Conservation (phyloP, 345 rosid species). For the Euphorbia peplus region DNA sequence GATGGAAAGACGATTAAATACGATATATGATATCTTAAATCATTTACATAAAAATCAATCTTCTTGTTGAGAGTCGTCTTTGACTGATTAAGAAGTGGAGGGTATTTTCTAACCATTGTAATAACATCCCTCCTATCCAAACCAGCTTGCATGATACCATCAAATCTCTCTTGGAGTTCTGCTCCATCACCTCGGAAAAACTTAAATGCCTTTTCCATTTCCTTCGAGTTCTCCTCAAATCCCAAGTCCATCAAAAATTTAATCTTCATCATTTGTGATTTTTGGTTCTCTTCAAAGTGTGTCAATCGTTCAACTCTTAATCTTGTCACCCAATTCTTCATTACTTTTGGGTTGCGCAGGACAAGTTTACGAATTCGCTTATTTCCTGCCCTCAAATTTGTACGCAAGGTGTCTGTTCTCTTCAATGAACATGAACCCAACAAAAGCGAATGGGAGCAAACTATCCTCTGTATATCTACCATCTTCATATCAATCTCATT, state of each 20-base stretch:
- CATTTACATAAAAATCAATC: constrained; percentile 46
- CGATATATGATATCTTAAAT: constrained; percentile 56
- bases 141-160: constrained; percentile 59
- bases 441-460: constrained; percentile 41
- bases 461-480: constrained; percentile 44
- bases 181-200: constrained; percentile 56
- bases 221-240: constrained; percentile 37
- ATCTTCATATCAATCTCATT: constrained; percentile 54
- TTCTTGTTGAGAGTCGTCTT: constrained; percentile 51
- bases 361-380: constrained; percentile 44
- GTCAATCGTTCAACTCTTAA: constrained; percentile 39
- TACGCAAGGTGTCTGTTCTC: constrained; percentile 46
- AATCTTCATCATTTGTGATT: constrained; percentile 42
- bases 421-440: constrained; percentile 54
- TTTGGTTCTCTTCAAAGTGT: constrained; percentile 19
- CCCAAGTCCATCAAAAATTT: constrained; percentile 58
- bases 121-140: constrained; percentile 50
- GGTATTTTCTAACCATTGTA: constrained; percentile 46
- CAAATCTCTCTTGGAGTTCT: constrained; percentile 74
- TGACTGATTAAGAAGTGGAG: constrained; percentile 56
- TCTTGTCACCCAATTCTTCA: constrained; percentile 50
- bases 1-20: constrained; percentile 48
- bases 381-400: constrained; percentile 49
- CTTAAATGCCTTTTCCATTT: constrained; percentile 44
- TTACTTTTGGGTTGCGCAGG: constrained; percentile 51